A percentile compares a stretch with the other conserved stretches of the same genome.
Conservation (phyloP, 2,329 filamentous ascomycete species). For the Curvularia eragrostidis region DNA sequence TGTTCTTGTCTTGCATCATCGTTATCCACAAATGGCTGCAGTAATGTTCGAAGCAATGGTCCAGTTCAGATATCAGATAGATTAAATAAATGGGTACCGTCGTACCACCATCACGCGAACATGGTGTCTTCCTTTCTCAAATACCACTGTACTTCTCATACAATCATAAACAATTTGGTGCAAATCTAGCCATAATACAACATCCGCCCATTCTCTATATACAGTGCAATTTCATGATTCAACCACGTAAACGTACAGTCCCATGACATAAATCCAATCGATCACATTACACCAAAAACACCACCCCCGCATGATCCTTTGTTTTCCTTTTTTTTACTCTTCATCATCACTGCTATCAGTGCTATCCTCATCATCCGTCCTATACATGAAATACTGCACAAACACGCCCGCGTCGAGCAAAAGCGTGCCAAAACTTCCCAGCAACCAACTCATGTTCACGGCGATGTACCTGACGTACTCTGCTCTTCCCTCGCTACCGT, state of each 20-base stretch:
- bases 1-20: no score
- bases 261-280: neutral
- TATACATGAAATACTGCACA: constrained; percentile 89
- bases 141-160: neutral
- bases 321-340: constrained; percentile 25
- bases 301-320: neutral
- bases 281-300: neutral
- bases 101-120: neutral
- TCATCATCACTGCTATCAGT: constrained; percentile 33
- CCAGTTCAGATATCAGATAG: no score
- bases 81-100: no score
- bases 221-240: neutral
- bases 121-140: neutral
- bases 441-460: constrained; percentile 88
- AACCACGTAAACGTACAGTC: neutral
- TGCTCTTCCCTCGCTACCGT: constrained; percentile 66
- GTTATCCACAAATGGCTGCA: no score
- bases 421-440: constrained; percentile 87
- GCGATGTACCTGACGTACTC: constrained; percentile 84
- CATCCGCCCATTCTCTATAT: neutral
- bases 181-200: neutral
- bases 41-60: no score
- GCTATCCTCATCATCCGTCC: constrained; percentile 53
- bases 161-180: neutral
- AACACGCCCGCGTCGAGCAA: constrained; percentile 87